Evolutionary conservation across 2,329 filamentous ascomycete genomes (phyloP).

Genomic region (Lasiodiplodia citricola): DNA sequence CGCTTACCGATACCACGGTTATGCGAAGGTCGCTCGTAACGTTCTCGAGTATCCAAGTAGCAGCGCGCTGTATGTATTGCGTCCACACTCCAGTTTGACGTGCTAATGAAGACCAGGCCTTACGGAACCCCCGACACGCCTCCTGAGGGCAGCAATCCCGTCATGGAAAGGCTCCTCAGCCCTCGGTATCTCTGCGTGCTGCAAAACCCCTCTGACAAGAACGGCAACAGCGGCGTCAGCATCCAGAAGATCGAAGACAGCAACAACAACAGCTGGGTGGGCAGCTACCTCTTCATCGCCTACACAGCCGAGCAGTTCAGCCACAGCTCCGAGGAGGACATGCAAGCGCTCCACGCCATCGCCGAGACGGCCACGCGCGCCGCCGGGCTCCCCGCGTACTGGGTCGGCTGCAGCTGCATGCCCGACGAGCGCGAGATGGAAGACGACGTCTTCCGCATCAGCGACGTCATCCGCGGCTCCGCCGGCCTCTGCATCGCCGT

Average conservation of each 20-base stretch:
- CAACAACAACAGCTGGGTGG: constrained; percentile 2
- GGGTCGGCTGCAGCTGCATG: constrained; percentile 53
- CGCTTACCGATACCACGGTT: constrained; percentile 38
- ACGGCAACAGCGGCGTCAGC: neutral
- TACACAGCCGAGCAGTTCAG: constrained; percentile 51
- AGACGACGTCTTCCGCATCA: constrained; percentile 51
- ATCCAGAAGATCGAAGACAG: neutral
- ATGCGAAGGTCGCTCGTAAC: constrained; percentile 40
- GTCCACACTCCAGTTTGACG: neutral
- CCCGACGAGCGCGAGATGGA: constrained; percentile 40
- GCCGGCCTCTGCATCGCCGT: constrained; percentile 51
- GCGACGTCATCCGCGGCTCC: constrained; percentile 53
- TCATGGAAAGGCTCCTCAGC: constrained; percentile 36
- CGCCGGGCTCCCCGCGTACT: constrained; percentile 49
- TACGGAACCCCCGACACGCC: neutral
- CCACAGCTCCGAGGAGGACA: constrained; percentile 35
- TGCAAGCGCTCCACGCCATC: constrained; percentile 40
- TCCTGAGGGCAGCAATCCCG: constrained; percentile 32
- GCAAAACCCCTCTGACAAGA: constrained; percentile 4
- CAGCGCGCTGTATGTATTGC: neutral
- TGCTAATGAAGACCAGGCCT: neutral
- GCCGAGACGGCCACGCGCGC: constrained; percentile 46
- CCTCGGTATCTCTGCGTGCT: constrained; percentile 41
- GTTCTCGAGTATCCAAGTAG: constrained; percentile 30
- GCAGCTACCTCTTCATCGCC: constrained; percentile 47